Base-by-base conservation (phyloP, 306 rosid species). In the Prunus davidiana region DNA sequence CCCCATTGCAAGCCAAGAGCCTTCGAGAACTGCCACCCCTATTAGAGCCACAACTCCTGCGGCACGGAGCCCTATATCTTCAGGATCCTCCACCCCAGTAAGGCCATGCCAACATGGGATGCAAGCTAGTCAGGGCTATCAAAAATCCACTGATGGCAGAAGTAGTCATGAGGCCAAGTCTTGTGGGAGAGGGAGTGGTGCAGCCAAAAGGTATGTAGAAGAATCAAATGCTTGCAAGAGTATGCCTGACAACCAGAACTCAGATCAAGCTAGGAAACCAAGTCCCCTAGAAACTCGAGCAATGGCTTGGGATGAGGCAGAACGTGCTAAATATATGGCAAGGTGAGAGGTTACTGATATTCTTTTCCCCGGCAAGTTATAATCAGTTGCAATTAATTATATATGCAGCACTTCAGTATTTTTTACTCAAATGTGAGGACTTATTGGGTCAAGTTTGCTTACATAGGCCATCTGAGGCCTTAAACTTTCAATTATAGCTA, bases 231-330 rank as follows among this genome's bases (percentile, higher is more conserved):
- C 80, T 71, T 85, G 86, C 71, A 83, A 80, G 66, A 62, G 3
- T n/a, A 57, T 71, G 61, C 10, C 78, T 52, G 84, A 77, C 74
- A 83, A 69, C 77, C 88, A 75, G 72, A 45, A 12, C 74, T 91
- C 84, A 56, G 89, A 81, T 85, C 89, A 86, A 64, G 83, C 71
- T 49, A 78, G 55, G 66, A 83, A 85, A 60, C 69, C 81, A 70
- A 82, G 78, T 81, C 87, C 98, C 27, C 71, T 96, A 14, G 99
- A 96, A 85, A 78, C 86, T 43, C 61, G 93, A 79, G 99, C 98
- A 65, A 76, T 88, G 84, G 98, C 97, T 67, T 96, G 99, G 99
- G 94, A 96, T 73, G 98, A 96, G 56, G 99, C 99, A 46, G 98
- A 96, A 79, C 91, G 94, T 27, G 94, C 99, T 61, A 96, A 91